Percentiles rank a stretch among this genome's conserved stretches.
phyloP scores from a whole-genome alignment of 202 grass and related monocot species.

The Panicum virgatum region DNA sequence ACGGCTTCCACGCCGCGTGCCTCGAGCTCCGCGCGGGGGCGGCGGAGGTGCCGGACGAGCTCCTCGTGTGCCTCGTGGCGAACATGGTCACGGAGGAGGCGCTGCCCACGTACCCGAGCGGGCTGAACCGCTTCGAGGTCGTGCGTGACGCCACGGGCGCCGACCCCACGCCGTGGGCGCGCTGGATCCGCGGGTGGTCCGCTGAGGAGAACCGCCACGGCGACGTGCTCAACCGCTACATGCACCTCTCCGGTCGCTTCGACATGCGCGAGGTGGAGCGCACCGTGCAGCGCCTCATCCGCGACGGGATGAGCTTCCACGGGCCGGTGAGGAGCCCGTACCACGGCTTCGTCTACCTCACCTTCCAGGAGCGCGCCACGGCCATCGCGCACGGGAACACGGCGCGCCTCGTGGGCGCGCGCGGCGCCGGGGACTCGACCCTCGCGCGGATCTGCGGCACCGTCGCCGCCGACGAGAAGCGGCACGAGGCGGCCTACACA shows the following conservation, averaged over 20 bases:
- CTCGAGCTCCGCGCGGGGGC: slow-evolving; percentile 35
- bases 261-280: slow-evolving; percentile 39
- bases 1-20: slow-evolving; percentile 51
- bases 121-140: slow-evolving; percentile 47
- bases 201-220: slow-evolving; percentile 70
- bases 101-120: slow-evolving; percentile 57
- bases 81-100: slow-evolving; percentile 75
- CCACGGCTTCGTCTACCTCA: too few relatives aligned
- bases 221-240: slow-evolving; percentile 19
- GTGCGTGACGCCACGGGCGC: slow-evolving; percentile 54
- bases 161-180: slow-evolving; percentile 43
- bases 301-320: slow-evolving; percentile 29
- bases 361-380: too few relatives aligned
- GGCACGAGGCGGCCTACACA: too few relatives aligned
- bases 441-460: too few relatives aligned
- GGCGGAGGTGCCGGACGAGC: slow-evolving; percentile 38
- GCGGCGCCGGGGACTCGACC: too few relatives aligned
- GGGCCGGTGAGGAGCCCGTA: too few relatives aligned
- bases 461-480: too few relatives aligned
- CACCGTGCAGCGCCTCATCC: slow-evolving; percentile 33
- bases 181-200: slow-evolving; percentile 58
- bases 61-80: slow-evolving; percentile 54
- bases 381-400: too few relatives aligned
- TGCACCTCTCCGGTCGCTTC: slow-evolving; percentile 35
- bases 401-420: too few relatives aligned